These are phyloP conservation scores for Mycena amicta DNA, from an alignment of 768 basidiomycete species.

Conservation along the genomic window DNA sequence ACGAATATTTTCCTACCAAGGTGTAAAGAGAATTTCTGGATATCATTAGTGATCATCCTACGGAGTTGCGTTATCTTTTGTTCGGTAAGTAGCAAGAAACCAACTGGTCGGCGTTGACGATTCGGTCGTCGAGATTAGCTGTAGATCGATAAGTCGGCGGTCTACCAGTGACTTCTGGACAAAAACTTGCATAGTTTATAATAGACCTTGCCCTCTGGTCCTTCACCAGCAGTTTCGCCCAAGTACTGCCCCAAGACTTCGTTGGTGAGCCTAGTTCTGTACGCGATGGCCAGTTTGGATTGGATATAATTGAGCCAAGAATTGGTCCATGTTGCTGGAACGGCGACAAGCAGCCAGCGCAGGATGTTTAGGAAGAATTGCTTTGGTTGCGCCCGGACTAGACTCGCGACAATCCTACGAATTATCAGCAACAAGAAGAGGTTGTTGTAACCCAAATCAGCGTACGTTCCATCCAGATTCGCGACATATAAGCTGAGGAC, in stretches of 20 bases:
- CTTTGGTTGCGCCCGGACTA: slow-evolving; percentile 82
- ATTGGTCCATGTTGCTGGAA: slow-evolving; percentile 92
- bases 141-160: slow-evolving; percentile 8
- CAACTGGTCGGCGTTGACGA: slow-evolving; percentile 94
- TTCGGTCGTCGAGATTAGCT: slow-evolving; percentile 94
- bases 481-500: slow-evolving; percentile 94
- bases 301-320: slow-evolving; percentile 93
- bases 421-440: not conserved
- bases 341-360: slow-evolving; percentile 88
- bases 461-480: slow-evolving; percentile 70
- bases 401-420: slow-evolving; percentile 86
- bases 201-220: slow-evolving; percentile 78
- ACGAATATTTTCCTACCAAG: too few relatives aligned
- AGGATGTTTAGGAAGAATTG: slow-evolving; percentile 85
- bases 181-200: slow-evolving; percentile 80
- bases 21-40: slow-evolving; percentile 87
- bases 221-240: slow-evolving; percentile 66
- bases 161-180: not conserved
- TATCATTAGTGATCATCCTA: slow-evolving; percentile 95
- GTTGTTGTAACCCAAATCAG: slow-evolving; percentile 2
- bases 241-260: slow-evolving; percentile 86
- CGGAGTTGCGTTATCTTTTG: too few relatives aligned
- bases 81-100: slow-evolving; percentile 27
- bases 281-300: slow-evolving; percentile 88
- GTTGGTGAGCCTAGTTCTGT: slow-evolving; percentile 82